Evolutionary conservation across 2,329 filamentous ascomycete species (phyloP).

Genomic region (Aspergillus quadrilineatus): DNA sequence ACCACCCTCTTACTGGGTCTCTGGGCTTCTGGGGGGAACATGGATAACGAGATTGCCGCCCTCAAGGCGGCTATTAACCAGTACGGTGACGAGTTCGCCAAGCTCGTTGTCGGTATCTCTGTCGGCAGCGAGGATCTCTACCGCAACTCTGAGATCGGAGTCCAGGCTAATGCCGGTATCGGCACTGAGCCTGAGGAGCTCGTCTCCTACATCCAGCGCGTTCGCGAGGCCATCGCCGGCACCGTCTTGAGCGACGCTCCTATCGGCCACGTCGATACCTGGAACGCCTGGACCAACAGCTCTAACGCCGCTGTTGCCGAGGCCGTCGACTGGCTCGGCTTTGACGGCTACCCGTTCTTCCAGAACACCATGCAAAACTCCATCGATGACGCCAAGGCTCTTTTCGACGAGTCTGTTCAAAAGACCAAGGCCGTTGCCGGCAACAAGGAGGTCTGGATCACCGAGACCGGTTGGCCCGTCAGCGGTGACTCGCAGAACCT

Average conservation of each 20-base stretch:
- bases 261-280: slow-evolving; percentile 86
- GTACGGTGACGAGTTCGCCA: slow-evolving; percentile 63
- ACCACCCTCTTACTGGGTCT: slow-evolving; percentile 78
- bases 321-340: slow-evolving; percentile 73
- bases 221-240: slow-evolving; percentile 62
- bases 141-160: slow-evolving; percentile 70
- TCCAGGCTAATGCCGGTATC: slow-evolving; percentile 59
- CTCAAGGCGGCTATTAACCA: slow-evolving; percentile 66
- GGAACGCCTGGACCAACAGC: slow-evolving; percentile 73
- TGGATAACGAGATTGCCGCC: slow-evolving; percentile 72
- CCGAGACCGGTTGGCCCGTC: slow-evolving; percentile 85
- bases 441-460: slow-evolving; percentile 77
- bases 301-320: slow-evolving; percentile 70
- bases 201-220: slow-evolving; percentile 68
- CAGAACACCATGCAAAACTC: slow-evolving; percentile 66
- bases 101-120: slow-evolving; percentile 72
- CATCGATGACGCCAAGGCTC: slow-evolving; percentile 61
- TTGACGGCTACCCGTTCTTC: slow-evolving; percentile 84
- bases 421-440: slow-evolving; percentile 59
- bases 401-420: slow-evolving; percentile 68
- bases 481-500: slow-evolving; percentile 62
- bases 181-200: slow-evolving; percentile 65
- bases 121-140: slow-evolving; percentile 86
- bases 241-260: slow-evolving; percentile 56
- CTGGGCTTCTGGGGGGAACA: slow-evolving; percentile 72